Percentiles rank a stretch among this genome's conserved stretches.
Conservation (phyloP, 768 basidiomycete genomes). For the Fomitopsis pulvina region DNA sequence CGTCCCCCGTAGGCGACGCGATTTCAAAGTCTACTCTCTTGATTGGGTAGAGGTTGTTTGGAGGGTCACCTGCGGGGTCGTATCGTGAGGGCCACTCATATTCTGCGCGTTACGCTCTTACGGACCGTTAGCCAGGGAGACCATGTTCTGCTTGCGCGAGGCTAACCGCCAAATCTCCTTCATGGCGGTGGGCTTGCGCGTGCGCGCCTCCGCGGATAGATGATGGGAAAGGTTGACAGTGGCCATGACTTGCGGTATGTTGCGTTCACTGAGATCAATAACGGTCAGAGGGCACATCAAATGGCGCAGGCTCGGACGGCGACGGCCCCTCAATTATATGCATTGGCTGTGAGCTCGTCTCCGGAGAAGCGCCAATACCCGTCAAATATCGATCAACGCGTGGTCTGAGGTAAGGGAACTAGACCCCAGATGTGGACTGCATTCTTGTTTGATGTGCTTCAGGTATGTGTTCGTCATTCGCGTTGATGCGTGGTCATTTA, state of each 20-base stretch:
- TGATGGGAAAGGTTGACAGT: slow-evolving; percentile 26
- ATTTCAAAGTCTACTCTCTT: slow-evolving; percentile 26
- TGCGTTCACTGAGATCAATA: no score
- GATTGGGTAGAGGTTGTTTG: slow-evolving; percentile 27
- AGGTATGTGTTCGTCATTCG: no score
- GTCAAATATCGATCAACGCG: no score
- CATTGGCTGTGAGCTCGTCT: no score
- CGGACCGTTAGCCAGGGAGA: slow-evolving; percentile 30
- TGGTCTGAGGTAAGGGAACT: no score
- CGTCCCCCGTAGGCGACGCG: slow-evolving; percentile 19
- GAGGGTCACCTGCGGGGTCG: slow-evolving; percentile 26
- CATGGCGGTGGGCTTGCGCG: slow-evolving; percentile 25
- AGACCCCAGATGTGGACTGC: no score
- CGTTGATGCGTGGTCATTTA: no score
- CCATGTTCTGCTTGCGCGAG: slow-evolving; percentile 19
- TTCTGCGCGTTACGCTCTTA: not conserved
- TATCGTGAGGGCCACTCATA: not conserved
- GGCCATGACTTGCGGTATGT: not conserved
- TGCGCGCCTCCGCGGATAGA: slow-evolving; percentile 25
- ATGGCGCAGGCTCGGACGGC: no score
- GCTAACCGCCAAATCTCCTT: slow-evolving; percentile 26
- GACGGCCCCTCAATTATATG: no score
- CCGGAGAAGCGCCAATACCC: no score
- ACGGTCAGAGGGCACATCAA: no score
- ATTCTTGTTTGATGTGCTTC: no score